A percentile compares a stretch with the other conserved stretches of the same genome.
Evolutionary conservation across 176 grass and related monocot species (phyloP).

Genomic region (Aegilops tauschii): DNA sequence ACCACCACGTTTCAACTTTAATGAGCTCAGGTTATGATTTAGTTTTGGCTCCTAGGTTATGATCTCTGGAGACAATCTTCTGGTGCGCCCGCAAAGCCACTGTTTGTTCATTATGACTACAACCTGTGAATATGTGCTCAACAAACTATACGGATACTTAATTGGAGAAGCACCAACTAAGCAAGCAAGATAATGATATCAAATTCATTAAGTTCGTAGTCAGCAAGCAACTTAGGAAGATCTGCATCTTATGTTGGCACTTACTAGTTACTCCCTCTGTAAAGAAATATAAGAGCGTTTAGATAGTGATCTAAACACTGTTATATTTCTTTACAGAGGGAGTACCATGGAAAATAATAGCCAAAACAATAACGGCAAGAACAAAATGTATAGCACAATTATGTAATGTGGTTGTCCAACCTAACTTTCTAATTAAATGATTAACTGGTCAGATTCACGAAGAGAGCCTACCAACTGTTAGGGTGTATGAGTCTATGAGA

Average conservation of each 20-base stretch:
- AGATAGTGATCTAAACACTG: too few species aligned
- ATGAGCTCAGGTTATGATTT: background rate
- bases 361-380: background rate
- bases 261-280: background rate
- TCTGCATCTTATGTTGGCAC: background rate
- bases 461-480: background rate
- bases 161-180: background rate
- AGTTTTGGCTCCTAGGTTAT: background rate
- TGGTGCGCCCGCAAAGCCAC: background rate
- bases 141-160: background rate
- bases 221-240: background rate
- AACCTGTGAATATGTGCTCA: constrained; percentile 1
- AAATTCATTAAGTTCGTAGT: background rate
- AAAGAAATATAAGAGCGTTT: too few species aligned
- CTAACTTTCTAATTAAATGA: background rate
- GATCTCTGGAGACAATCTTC: background rate
- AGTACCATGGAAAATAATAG: background rate
- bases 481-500: background rate
- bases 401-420: background rate
- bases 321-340: too few species aligned
- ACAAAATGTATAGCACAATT: background rate
- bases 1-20: background rate
- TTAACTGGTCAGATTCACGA: background rate
- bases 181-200: background rate
- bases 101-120: background rate